Percentiles rank a stretch among this genome's conserved stretches.
phyloP scores from a whole-genome alignment of 164 flowering plant genomes.

The Dillenia suffruticosa region DNA sequence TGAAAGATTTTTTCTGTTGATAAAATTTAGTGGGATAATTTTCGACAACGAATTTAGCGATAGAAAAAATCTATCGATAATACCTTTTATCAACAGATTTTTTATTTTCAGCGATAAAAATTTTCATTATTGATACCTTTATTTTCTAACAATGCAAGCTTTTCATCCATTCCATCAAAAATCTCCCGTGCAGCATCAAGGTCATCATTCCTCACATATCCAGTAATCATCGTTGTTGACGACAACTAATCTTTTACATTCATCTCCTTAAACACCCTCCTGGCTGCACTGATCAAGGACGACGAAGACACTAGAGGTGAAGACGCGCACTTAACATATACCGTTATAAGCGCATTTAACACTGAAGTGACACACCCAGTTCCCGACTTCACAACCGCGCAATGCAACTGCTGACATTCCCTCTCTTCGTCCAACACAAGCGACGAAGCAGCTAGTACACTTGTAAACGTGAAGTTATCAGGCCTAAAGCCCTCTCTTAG shows the following conservation, averaged over 20 bases:
- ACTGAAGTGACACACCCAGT: constrained; percentile 38
- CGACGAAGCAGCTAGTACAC: constrained; percentile 41
- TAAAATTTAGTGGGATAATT: too few species aligned
- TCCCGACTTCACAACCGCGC: constrained; percentile 54
- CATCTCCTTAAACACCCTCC: constrained; percentile 65
- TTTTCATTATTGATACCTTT: too few species aligned
- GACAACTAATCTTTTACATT: constrained; percentile 53
- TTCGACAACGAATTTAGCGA: too few species aligned
- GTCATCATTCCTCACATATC: constrained; percentile 57
- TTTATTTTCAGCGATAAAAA: too few species aligned
- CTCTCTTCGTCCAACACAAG: constrained; percentile 32
- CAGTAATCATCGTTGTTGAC: constrained; percentile 77
- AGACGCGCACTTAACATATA: constrained; percentile 56
- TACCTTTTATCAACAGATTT: too few species aligned
- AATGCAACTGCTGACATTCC: constrained; percentile 56
- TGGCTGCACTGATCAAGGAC: constrained; percentile 33
- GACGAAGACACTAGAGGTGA: constrained; percentile 23
- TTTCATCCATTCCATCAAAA: constrained; percentile 38
- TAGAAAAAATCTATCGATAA: too few species aligned
- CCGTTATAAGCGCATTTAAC: constrained; percentile 56
- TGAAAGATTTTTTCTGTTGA: too few species aligned
- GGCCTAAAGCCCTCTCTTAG: constrained; percentile 29
- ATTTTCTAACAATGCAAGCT: too few species aligned
- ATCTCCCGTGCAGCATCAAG: constrained; percentile 31
- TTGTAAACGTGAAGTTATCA: constrained; percentile 51